Percentiles rank a stretch among this genome's conserved stretches.
Conservation (phyloP, 148 eudicot species). For the Dianthus caryophyllus region DNA sequence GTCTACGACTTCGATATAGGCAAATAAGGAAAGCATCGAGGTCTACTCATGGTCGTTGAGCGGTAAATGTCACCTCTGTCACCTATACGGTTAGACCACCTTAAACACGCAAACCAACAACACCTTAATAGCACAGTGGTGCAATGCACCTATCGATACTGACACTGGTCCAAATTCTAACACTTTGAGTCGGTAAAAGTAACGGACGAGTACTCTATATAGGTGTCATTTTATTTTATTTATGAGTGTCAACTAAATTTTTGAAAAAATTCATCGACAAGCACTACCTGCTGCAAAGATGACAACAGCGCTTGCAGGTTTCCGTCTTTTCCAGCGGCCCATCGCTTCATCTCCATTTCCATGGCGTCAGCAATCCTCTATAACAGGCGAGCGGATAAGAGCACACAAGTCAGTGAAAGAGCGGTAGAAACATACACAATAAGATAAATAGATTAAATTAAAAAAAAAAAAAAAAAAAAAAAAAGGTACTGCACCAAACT, state of each 20-base stretch:
- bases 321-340: constrained; percentile 96
- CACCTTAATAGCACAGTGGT: no score
- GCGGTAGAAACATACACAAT: neutral
- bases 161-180: neutral
- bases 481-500: neutral
- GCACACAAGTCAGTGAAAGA: neutral
- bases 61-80: no score
- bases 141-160: no score
- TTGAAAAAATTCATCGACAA: neutral
- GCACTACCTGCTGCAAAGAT: constrained; percentile 59
- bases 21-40: neutral
- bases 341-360: constrained; percentile 60
- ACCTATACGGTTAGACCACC: no score
- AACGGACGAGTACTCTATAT: no score
- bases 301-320: constrained; percentile 78
- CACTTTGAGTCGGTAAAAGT: no score
- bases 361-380: constrained; percentile 71
- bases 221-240: no score
- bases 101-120: no score
- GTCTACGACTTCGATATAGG: neutral
- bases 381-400: constrained; percentile 16
- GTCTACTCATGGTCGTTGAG: no score
- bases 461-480: no score
- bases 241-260: constrained; percentile 2
- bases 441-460: neutral